Evolutionary conservation across 768 basidiomycete species (phyloP).

Genomic region (Lactarius akahatsu): DNA sequence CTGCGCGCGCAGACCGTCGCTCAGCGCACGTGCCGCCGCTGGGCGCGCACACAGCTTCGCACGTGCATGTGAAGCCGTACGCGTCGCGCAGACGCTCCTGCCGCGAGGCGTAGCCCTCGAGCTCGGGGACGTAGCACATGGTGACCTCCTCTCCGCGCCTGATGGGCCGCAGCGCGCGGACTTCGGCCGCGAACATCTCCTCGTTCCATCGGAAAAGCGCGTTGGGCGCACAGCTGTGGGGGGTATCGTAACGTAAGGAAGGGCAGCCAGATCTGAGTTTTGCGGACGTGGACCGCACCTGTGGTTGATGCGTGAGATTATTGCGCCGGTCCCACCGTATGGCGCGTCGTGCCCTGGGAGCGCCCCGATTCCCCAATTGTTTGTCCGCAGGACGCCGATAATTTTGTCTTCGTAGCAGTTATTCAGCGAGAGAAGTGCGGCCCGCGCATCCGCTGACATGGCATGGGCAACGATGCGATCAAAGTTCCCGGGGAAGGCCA

Average conservation of each 20-base stretch:
- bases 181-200: constrained; percentile 34
- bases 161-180: constrained; percentile 36
- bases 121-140: constrained; percentile 32
- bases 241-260: background rate
- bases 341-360: constrained; percentile 27
- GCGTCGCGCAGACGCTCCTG: constrained; percentile 32
- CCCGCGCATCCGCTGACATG: constrained; percentile 11
- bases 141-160: constrained; percentile 39
- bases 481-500: constrained; percentile 16
- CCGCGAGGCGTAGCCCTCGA: constrained; percentile 30
- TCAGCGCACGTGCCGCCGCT: constrained; percentile 14
- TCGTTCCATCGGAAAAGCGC: constrained; percentile 30
- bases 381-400: constrained; percentile 20
- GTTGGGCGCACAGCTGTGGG: constrained; percentile 31
- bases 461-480: constrained; percentile 11
- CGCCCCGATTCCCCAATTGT: constrained; percentile 14
- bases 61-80: constrained; percentile 40
- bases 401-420: constrained; percentile 23
- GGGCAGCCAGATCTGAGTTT: background rate
- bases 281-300: background rate
- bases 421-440: constrained; percentile 12
- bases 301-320: constrained; percentile 34
- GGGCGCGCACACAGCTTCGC: constrained; percentile 36
- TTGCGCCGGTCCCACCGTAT: constrained; percentile 30
- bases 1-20: constrained; percentile 23